Base-by-base conservation (phyloP, 1,284 basidiomycete species). In the Cutaneotrichosporon arboriforme region DNA sequence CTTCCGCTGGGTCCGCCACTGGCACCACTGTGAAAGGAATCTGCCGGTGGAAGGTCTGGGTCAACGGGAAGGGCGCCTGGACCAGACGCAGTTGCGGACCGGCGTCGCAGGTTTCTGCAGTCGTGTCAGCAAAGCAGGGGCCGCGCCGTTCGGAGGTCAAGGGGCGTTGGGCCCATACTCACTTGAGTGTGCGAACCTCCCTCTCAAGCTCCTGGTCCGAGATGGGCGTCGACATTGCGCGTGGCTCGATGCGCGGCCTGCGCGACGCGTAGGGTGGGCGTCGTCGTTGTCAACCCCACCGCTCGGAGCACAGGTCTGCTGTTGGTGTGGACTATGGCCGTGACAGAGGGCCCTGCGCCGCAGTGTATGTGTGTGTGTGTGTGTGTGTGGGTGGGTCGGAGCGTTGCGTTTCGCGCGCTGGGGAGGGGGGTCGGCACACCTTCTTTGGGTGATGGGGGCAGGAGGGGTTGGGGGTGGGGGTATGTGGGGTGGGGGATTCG, bases 141-240 rank as follows among this genome's bases (percentile, higher is more conserved):
- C 12, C 39, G 48, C 23, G 20, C 37, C 20, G 34, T 23, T 20
- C 14, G 23, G 17, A 23, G 33, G 48, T 5, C 26, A 26, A 14
- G 15, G 8, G 10, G 20, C 21, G 22, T 15, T 26, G 21, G 40
- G n/a, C n/a, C n/a, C n/a, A 22, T 10, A 66, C 73, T 46, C 49
- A 74, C 74, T 69, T 81, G 49, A 92, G 79, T 35, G 87, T 86
- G 72, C 89, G 86, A 40, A 88, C 84, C 78, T 91, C 88, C 62
- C 88, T 82, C 74, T 87, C 85, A 66, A 90, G 89, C 77, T 90
- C 88, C 69, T 84, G 83, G 65, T 87, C 81, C 31, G 88, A 69
- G 49, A 74, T 69, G 51, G 64, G 59, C 23, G 52, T 38, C 26
- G 47, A 38, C 58, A 60, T 60, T 46, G 49, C 45, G 48, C 39